Evolutionary conservation across 2,329 filamentous ascomycete genomes (phyloP).

Genomic region (Talaromyces albobiverticillius): DNA sequence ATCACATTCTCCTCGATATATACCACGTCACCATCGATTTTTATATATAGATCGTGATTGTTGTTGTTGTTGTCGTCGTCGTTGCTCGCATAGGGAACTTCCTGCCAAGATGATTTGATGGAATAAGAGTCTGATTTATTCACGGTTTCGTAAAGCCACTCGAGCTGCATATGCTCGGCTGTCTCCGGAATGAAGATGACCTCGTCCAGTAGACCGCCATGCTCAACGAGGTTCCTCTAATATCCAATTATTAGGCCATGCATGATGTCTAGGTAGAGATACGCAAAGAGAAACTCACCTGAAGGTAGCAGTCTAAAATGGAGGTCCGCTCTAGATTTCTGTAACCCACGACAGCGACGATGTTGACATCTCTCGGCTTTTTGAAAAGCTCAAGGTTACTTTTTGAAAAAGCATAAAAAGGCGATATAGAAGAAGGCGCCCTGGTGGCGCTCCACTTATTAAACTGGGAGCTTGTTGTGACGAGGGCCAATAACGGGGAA

Average conservation of each 20-base stretch:
- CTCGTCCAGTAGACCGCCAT: constrained; percentile 42
- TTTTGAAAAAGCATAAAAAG: constrained; percentile 31
- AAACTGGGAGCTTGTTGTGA: neutral
- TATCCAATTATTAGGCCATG: neutral
- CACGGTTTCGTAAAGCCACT: constrained; percentile 34
- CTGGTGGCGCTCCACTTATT: constrained; percentile 17
- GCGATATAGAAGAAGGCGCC: constrained; percentile 14
- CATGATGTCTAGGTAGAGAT: neutral
- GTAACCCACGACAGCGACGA: constrained; percentile 41
- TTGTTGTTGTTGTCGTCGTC: constrained; percentile 18
- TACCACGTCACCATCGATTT: constrained; percentile 44
- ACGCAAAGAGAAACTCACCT: constrained; percentile 22
- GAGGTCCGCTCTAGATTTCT: constrained; percentile 30
- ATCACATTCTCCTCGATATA: constrained; percentile 48
- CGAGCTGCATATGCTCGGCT: constrained; percentile 30
- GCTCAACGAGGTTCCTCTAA: constrained; percentile 36
- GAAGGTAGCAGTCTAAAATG: constrained; percentile 43
- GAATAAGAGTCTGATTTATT: constrained; percentile 29
- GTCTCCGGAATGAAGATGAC: constrained; percentile 44
- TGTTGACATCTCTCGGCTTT: constrained; percentile 35
- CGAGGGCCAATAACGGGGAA: neutral
- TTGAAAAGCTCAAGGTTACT: constrained; percentile 22
- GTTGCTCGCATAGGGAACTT: neutral
- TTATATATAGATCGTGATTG: constrained; percentile 33
- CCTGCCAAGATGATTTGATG: neutral